Percentiles rank a stretch among this genome's conserved stretches.
These are phyloP conservation scores for Tilletia caries DNA, from an alignment of 1,284 basidiomycete species.

Conservation along the genomic window DNA sequence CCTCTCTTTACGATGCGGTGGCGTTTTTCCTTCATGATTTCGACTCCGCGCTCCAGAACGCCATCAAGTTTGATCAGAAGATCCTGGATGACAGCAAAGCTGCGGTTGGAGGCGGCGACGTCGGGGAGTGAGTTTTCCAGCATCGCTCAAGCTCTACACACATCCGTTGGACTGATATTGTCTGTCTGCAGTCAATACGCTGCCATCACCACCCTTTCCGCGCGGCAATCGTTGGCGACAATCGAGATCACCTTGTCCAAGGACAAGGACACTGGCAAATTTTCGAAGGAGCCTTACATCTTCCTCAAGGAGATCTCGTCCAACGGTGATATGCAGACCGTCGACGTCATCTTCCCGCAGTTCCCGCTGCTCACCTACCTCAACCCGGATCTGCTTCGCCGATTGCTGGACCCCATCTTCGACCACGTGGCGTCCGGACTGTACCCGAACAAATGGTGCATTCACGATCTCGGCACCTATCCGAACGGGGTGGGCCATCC, in stretches of 20 bases:
- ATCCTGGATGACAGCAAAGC: constrained; percentile 38
- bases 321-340: constrained; percentile 51
- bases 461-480: constrained; percentile 49
- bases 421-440: constrained; percentile 53
- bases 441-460: constrained; percentile 52
- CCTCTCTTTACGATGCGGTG: constrained; percentile 53
- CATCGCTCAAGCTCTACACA: too few species aligned
- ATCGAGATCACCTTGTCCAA: constrained; percentile 44
- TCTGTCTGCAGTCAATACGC: constrained; percentile 41
- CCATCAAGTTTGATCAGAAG: constrained; percentile 53
- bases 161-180: too few species aligned
- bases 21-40: constrained; percentile 62
- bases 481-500: constrained; percentile 52
- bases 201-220: constrained; percentile 46
- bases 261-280: constrained; percentile 22
- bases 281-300: constrained; percentile 54
- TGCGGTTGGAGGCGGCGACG: constrained; percentile 38
- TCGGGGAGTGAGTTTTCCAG: constrained; percentile 23
- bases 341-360: constrained; percentile 55
- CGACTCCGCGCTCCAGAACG: constrained; percentile 61
- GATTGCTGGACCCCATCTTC: constrained; percentile 64
- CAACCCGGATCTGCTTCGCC: constrained; percentile 59
- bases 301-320: constrained; percentile 50
- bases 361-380: constrained; percentile 59
- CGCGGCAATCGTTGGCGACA: constrained; percentile 44